Conservation (phyloP, 139 green algal species). For the Chlamydomonas sp. region DNA sequence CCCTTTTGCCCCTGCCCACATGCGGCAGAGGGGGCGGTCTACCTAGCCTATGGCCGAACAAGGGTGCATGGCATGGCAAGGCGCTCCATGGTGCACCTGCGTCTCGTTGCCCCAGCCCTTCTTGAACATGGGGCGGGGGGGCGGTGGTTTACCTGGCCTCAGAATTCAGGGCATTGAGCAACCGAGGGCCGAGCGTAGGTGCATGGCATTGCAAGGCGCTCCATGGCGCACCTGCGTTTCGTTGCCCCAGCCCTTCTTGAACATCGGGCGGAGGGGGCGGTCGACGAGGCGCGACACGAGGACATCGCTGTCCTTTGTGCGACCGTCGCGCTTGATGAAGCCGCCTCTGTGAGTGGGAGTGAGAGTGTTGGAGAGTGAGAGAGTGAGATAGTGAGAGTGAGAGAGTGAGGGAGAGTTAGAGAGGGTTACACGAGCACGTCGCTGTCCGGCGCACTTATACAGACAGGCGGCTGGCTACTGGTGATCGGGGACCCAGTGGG, state of each 20-base stretch:
- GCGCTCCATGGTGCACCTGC: too few relatives aligned
- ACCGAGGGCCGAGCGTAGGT: background rate
- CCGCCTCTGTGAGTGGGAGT: slow-evolving; percentile 48
- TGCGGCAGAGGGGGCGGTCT: too few relatives aligned
- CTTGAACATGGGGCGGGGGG: too few relatives aligned
- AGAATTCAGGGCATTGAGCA: background rate
- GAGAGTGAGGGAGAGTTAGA: background rate
- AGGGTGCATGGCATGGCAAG: too few relatives aligned
- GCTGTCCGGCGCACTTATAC: background rate
- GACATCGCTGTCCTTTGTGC: slow-evolving; percentile 75
- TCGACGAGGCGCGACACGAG: slow-evolving; percentile 85
- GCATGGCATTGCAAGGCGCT: background rate
- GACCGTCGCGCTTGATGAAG: slow-evolving; percentile 90
- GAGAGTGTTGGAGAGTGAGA: too few relatives aligned
- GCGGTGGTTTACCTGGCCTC: too few relatives aligned
- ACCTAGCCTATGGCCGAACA: too few relatives aligned
- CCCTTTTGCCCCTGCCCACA: too few relatives aligned
- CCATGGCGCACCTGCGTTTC: slow-evolving; percentile 75
- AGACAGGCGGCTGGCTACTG: background rate
- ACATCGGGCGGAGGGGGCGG: slow-evolving; percentile 87
- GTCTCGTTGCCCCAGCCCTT: too few relatives aligned
- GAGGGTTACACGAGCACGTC: background rate
- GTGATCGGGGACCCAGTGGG: too few relatives aligned
- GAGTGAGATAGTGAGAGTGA: too few relatives aligned
- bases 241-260: slow-evolving; percentile 75